phyloP scores from a whole-genome alignment of 108 stramenopile species.

The Discostella pseudostelligera region DNA sequence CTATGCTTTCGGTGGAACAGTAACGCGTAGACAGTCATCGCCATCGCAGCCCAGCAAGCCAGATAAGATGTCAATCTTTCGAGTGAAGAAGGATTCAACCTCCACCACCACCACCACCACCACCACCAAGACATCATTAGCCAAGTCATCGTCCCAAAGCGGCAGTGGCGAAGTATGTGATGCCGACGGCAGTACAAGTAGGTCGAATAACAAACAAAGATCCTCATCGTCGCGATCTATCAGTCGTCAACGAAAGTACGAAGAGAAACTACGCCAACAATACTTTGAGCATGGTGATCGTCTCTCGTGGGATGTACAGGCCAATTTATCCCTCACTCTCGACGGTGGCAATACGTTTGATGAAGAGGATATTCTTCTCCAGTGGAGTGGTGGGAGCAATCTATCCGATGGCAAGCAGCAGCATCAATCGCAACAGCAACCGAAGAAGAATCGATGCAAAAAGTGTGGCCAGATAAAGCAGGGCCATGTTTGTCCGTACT shows the following conservation, averaged over 20 bases:
- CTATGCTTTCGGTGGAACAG: conserved; percentile 72
- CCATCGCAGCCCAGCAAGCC: conserved; percentile 2
- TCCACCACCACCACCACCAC: neutral
- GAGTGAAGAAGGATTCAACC: neutral
- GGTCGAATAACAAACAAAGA: neutral
- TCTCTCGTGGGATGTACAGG: conserved; percentile 84
- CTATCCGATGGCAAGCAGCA: conserved; percentile 11
- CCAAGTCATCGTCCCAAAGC: neutral
- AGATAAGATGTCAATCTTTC: conserved; percentile 30
- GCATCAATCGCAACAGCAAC: conserved; percentile 38
- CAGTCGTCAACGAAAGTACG: conserved; percentile 44
- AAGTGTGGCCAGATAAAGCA: conserved; percentile 80
- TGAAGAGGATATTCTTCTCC: conserved; percentile 10
- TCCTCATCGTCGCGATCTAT: neutral
- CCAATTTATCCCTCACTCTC: conserved; percentile 50
- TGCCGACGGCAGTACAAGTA: conserved; percentile 1
- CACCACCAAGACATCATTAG: neutral
- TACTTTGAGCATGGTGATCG: conserved; percentile 82
- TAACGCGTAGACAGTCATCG: conserved; percentile 16
- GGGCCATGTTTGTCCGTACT: conserved; percentile 72
- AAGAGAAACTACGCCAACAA: conserved; percentile 55
- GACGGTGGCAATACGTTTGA: conserved; percentile 35
- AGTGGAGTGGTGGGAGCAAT: conserved; percentile 12
- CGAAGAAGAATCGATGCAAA: conserved; percentile 76
- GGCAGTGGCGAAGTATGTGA: neutral